Evolutionary conservation across 169 alveolate genomes (phyloP).

Genomic region (Plasmodium vinckei): DNA sequence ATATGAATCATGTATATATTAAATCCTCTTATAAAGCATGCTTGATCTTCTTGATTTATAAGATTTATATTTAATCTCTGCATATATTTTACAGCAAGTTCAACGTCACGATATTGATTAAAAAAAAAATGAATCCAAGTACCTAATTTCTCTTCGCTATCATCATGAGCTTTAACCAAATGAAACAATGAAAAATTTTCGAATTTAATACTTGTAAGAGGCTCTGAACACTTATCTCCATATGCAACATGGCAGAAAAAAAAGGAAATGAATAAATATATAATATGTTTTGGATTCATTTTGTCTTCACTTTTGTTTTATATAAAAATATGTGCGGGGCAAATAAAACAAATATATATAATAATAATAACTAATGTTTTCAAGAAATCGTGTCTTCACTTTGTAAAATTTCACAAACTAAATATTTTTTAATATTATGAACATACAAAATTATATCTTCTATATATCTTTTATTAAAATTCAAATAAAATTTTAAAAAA

Average conservation of each 20-base stretch:
- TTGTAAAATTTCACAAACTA: too few species aligned
- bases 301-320: constrained; percentile 3
- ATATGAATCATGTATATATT: constrained; percentile 33
- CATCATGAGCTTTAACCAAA: constrained; percentile 10
- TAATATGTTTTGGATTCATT: constrained; percentile 29
- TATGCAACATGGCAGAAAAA: constrained; percentile 27
- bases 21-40: constrained; percentile 38
- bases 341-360: too few species aligned
- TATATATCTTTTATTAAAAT: too few species aligned
- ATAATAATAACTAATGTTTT: too few species aligned
- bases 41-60: constrained; percentile 19
- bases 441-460: too few species aligned
- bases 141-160: neutral
- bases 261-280: constrained; percentile 7
- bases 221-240: constrained; percentile 11
- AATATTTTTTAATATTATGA: too few species aligned
- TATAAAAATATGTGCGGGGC: too few species aligned
- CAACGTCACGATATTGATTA: constrained; percentile 12
- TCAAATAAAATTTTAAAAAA: too few species aligned
- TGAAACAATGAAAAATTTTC: constrained; percentile 20
- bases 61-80: neutral
- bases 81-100: constrained; percentile 30
- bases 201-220: neutral
- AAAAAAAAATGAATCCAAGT: constrained; percentile 59
- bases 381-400: too few species aligned